Evolutionary conservation across 768 basidiomycete species (phyloP).

Genomic region (Termitomyces sp.): DNA sequence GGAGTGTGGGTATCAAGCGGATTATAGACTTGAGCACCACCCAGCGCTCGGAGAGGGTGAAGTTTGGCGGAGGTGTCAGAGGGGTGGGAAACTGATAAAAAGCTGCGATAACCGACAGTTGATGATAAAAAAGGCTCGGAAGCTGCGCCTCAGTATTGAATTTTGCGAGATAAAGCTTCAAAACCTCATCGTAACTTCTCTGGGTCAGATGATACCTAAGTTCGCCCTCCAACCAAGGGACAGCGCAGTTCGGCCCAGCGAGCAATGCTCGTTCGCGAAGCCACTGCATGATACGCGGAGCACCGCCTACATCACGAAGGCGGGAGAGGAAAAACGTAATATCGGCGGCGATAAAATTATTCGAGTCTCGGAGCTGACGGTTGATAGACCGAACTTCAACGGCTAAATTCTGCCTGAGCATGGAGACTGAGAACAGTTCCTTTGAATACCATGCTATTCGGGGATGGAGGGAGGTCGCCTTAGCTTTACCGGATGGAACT

Average conservation of each 20-base stretch:
- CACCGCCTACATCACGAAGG: conserved; percentile 3
- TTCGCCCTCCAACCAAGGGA: conserved; percentile 10
- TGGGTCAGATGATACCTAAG: conserved; percentile 2
- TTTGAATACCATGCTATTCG: background rate
- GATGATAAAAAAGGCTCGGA: conserved; percentile 2
- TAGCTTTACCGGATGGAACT: too few species aligned
- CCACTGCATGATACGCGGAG: background rate
- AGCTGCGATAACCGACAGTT: background rate
- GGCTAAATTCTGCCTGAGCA: conserved; percentile 1
- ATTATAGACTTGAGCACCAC: conserved; percentile 12
- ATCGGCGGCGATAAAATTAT: background rate
- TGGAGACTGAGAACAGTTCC: too few species aligned
- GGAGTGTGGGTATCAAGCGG: conserved; percentile 5
- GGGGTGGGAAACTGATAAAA: background rate
- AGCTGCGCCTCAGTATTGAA: background rate
- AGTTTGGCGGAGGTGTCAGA: background rate
- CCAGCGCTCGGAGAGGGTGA: conserved; percentile 4
- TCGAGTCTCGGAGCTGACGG: background rate
- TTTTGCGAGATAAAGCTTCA: conserved; percentile 6
- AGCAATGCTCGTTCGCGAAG: conserved; percentile 7
- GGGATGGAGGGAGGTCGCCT: background rate
- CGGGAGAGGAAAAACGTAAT: conserved; percentile 4
- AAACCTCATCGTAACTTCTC: conserved; percentile 5
- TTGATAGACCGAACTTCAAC: conserved; percentile 4
- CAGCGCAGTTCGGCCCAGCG: background rate